Percentiles rank a stretch among this genome's conserved stretches.
Conservation (phyloP, 2,329 filamentous ascomycete species). For the Epichloe hybrida region DNA sequence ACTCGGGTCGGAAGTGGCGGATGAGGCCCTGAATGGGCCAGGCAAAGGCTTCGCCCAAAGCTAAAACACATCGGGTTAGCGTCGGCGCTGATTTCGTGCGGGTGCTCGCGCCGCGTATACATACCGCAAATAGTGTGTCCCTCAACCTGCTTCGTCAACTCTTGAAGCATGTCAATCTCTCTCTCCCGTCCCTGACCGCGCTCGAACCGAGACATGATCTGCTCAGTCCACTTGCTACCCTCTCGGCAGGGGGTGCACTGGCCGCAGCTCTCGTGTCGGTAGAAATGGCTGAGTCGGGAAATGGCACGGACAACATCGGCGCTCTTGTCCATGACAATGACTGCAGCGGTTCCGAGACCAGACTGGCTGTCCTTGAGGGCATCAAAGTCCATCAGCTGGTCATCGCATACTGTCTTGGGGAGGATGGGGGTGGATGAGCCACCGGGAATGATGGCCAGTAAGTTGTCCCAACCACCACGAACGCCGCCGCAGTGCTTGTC, state of each 20-base stretch:
- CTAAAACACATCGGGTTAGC: slow-evolving; percentile 23
- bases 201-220: slow-evolving; percentile 97
- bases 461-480: slow-evolving; percentile 92
- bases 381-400: slow-evolving; percentile 98
- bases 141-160: slow-evolving; percentile 98
- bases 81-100: not conserved
- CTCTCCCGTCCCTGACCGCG: slow-evolving; percentile 79
- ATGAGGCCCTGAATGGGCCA: slow-evolving; percentile 98
- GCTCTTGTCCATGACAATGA: slow-evolving; percentile 98
- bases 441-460: slow-evolving; percentile 87
- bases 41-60: slow-evolving; percentile 91
- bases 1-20: slow-evolving; percentile 91
- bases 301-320: slow-evolving; percentile 93
- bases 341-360: slow-evolving; percentile 89
- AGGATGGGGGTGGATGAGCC: slow-evolving; percentile 94
- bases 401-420: slow-evolving; percentile 78
- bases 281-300: slow-evolving; percentile 85
- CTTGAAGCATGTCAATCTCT: slow-evolving; percentile 99
- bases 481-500: slow-evolving; percentile 98
- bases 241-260: slow-evolving; percentile 99
- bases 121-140: slow-evolving; percentile 95
- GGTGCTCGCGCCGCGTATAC: slow-evolving; percentile 16
- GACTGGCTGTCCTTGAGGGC: slow-evolving; percentile 95
- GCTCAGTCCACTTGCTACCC: slow-evolving; percentile 96
- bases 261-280: slow-evolving; percentile 95